These are phyloP conservation scores for Chrysopogon serrulatus DNA, from an alignment of 176 grass and related monocot species.

Conservation along the genomic window DNA sequence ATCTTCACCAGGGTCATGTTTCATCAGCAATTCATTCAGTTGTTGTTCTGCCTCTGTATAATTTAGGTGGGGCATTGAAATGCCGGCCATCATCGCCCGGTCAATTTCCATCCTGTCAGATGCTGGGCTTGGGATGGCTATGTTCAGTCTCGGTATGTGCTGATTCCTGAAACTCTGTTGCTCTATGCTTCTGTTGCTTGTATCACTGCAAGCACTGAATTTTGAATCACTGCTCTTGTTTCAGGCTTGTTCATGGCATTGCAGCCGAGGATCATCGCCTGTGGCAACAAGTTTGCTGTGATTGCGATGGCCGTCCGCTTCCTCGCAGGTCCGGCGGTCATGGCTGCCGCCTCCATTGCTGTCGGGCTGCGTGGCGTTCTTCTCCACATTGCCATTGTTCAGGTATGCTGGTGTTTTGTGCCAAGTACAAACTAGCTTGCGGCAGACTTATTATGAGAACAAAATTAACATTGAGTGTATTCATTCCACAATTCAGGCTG, in stretches of 20 bases:
- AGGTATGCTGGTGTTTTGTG: conserved; percentile 28
- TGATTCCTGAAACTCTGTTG: neutral
- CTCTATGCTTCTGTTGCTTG: neutral
- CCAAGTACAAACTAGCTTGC: neutral
- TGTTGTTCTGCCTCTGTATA: neutral
- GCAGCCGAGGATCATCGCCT: conserved; percentile 82
- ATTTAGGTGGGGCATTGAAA: conserved; percentile 71
- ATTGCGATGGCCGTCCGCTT: conserved; percentile 80
- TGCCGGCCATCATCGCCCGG: conserved; percentile 72
- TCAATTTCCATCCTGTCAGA: conserved; percentile 81
- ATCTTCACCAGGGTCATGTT: neutral
- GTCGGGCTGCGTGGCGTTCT: conserved; percentile 64
- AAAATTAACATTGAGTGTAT: neutral
- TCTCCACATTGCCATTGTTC: conserved; percentile 81
- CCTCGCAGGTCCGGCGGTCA: conserved; percentile 62
- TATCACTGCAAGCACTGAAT: neutral
- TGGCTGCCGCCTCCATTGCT: conserved; percentile 56
- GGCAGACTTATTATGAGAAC: neutral
- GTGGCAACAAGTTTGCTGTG: conserved; percentile 55
- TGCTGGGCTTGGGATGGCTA: conserved; percentile 91
- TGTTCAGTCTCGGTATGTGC: conserved; percentile 83
- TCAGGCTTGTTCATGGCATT: conserved; percentile 89
- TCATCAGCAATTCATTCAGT: neutral
- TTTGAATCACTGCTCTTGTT: neutral
- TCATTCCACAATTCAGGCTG: conserved; percentile 39